These are phyloP conservation scores for Cercospora sp. DNA, from an alignment of 2,329 filamentous ascomycete species.

Conservation along the genomic window DNA sequence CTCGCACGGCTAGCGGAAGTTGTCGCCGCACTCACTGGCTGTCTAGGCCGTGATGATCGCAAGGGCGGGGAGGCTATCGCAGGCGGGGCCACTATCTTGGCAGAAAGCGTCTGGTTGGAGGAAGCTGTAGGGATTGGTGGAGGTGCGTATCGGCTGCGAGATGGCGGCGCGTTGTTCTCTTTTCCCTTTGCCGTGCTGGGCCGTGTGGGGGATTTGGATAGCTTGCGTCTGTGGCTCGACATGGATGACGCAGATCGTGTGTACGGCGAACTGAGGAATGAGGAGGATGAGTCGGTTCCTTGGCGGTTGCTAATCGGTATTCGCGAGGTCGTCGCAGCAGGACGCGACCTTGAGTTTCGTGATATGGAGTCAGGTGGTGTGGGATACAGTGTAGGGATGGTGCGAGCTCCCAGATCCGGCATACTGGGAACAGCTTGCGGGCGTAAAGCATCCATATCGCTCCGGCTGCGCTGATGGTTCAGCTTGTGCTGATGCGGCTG, in stretches of 20 bases:
- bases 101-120: constrained; percentile 54
- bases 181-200: constrained; percentile 27
- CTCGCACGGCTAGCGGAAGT: constrained; percentile 70
- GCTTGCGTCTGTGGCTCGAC: constrained; percentile 30
- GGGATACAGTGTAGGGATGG: constrained; percentile 26
- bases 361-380: constrained; percentile 31
- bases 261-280: constrained; percentile 26
- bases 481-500: constrained; percentile 25
- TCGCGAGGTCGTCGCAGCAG: constrained; percentile 27
- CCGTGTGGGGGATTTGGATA: constrained; percentile 35
- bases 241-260: constrained; percentile 34
- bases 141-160: constrained; percentile 40
- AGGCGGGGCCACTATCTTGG: constrained; percentile 69
- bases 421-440: constrained; percentile 31
- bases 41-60: constrained; percentile 77
- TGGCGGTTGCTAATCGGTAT: constrained; percentile 36
- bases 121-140: constrained; percentile 32
- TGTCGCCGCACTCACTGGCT: constrained; percentile 72
- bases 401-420: constrained; percentile 31
- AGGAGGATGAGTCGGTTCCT: constrained; percentile 37
- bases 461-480: constrained; percentile 38
- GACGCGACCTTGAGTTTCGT: constrained; percentile 5
- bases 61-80: constrained; percentile 76
- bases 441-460: constrained; percentile 33
- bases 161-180: constrained; percentile 32